phyloP scores from a whole-genome alignment of 1,139 yeast genomes.

The Tardiomyces digboiensis region DNA sequence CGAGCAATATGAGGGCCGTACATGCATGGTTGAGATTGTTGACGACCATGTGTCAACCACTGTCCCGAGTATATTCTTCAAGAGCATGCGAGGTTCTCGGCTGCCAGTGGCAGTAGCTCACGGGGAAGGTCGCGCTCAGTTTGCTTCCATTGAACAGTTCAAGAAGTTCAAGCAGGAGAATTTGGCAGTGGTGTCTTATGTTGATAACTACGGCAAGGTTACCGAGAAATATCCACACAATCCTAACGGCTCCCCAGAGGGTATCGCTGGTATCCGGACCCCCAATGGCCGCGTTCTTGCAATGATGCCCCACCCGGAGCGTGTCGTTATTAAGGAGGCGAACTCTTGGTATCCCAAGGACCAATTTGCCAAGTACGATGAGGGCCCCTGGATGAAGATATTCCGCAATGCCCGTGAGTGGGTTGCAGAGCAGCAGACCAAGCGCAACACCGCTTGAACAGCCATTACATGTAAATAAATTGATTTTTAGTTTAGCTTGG shows the following conservation, averaged over 20 bases:
- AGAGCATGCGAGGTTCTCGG: conserved; percentile 86
- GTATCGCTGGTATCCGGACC: conserved; percentile 87
- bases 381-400: conserved; percentile 90
- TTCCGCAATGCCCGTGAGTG: conserved; percentile 92
- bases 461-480: too few species aligned
- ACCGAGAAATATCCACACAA: conserved; percentile 85
- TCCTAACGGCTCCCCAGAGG: conserved; percentile 94
- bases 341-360: conserved; percentile 85
- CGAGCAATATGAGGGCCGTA: conserved; percentile 97
- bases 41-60: conserved; percentile 32
- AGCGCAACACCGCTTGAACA: too few species aligned
- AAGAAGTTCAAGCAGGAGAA: conserved; percentile 38
- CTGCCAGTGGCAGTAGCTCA: conserved; percentile 98
- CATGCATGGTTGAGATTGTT: conserved; percentile 74
- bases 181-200: conserved; percentile 61
- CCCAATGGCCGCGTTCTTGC: conserved; percentile 95
- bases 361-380: conserved; percentile 20
- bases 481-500: too few species aligned
- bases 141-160: conserved; percentile 36
- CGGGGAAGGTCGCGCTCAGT: conserved; percentile 94
- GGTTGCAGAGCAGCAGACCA: conserved; percentile 45
- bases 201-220: conserved; percentile 81
- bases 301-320: conserved; percentile 99
- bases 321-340: conserved; percentile 79
- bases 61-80: conserved; percentile 60